Conservation (phyloP, 2,329 filamentous ascomycete species). For the Aureobasidium sp. region DNA sequence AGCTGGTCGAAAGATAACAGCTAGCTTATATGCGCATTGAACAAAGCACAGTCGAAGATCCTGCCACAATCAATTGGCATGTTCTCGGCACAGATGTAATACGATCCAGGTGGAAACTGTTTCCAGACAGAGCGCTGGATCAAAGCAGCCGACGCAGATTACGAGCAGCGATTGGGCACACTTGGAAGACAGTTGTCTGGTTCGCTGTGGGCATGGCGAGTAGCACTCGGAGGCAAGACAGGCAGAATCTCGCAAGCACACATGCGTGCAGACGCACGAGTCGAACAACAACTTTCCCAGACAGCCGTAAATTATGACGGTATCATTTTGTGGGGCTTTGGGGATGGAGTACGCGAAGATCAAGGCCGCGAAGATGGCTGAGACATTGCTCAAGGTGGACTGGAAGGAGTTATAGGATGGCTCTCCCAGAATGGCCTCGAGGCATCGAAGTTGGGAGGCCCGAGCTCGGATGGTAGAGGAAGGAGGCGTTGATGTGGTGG, state of each 20-base stretch:
- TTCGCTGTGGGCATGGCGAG: neutral
- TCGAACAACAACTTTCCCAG: neutral
- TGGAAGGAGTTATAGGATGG: neutral
- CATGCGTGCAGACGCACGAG: neutral
- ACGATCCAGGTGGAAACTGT: neutral
- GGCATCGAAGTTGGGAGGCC: neutral
- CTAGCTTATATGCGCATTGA: neutral
- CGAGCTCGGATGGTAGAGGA: neutral
- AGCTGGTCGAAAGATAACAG: neutral
- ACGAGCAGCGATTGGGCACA: neutral
- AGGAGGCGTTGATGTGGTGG: neutral
- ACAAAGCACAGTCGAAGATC: neutral
- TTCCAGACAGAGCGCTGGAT: neutral
- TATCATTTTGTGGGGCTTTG: neutral
- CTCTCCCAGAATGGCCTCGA: neutral
- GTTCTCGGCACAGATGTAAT: neutral
- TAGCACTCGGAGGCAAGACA: neutral
- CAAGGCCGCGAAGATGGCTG: neutral
- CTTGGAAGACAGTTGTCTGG: neutral
- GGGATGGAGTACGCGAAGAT: neutral
- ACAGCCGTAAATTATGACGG: neutral
- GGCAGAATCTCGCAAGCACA: neutral
- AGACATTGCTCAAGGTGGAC: neutral
- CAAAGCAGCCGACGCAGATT: neutral
- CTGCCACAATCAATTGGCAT: neutral